Conservation (phyloP, 495 filamentous ascomycete species). For the Cudoniella acicularis region DNA sequence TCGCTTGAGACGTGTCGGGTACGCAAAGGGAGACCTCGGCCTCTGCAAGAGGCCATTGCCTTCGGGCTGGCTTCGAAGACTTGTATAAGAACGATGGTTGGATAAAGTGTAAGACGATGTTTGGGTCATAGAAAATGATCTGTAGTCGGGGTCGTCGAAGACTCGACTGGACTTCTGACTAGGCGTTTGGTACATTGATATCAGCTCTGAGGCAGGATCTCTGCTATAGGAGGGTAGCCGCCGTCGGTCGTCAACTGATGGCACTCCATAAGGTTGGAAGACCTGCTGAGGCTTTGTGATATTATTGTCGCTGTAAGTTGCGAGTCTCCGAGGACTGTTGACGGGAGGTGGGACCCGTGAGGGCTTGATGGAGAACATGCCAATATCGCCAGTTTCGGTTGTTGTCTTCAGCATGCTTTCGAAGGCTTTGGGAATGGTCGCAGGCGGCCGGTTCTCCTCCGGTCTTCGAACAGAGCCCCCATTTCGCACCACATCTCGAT, state of each 20-base stretch:
- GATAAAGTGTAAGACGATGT: constrained; percentile 45
- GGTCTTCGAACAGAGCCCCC: neutral
- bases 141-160: constrained; percentile 37
- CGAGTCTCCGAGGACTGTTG: constrained; percentile 16
- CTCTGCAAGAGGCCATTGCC: constrained; percentile 35
- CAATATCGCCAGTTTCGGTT: constrained; percentile 67
- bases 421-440: constrained; percentile 28
- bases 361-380: constrained; percentile 53
- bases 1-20: constrained; percentile 60
- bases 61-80: constrained; percentile 40
- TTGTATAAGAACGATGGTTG: constrained; percentile 49
- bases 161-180: constrained; percentile 41
- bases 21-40: constrained; percentile 59
- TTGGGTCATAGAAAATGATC: constrained; percentile 56
- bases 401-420: constrained; percentile 67
- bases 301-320: constrained; percentile 9
- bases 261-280: constrained; percentile 20
- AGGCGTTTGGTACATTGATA: constrained; percentile 44
- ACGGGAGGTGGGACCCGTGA: constrained; percentile 35
- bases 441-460: constrained; percentile 6
- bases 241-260: constrained; percentile 26
- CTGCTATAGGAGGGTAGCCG: constrained; percentile 36
- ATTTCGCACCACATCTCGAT: neutral
- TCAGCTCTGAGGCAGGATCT: constrained; percentile 40
- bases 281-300: constrained; percentile 1